Conservation (phyloP, 192 early-diverging fungal genomes). For the Entomortierella lignicola region DNA sequence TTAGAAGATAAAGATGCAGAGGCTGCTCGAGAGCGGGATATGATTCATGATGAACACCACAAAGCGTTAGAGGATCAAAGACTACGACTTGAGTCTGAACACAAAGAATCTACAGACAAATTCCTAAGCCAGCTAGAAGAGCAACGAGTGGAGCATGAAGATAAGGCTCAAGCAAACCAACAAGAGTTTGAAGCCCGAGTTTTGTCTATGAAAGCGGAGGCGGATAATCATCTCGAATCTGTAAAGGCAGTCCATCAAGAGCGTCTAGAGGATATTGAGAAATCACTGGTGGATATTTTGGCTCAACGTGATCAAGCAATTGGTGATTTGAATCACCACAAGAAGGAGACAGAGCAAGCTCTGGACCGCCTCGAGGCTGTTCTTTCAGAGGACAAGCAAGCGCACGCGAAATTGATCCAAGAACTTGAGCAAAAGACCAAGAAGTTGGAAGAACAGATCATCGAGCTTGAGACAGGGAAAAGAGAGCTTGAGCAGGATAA, state of each 20-base stretch:
- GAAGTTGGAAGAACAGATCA: constrained; percentile 16
- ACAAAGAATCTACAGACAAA: constrained; percentile 3
- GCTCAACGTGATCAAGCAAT: constrained; percentile 31
- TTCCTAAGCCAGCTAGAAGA: constrained; percentile 11
- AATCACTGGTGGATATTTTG: neutral
- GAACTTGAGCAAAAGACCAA: constrained; percentile 38
- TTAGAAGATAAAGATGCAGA: neutral
- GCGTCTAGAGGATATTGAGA: constrained; percentile 4
- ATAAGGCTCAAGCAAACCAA: neutral
- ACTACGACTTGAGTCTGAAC: neutral
- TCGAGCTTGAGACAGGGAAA: constrained; percentile 15
- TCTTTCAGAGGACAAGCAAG: constrained; percentile 32
- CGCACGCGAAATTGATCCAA: constrained; percentile 22
- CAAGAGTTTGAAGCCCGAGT: constrained; percentile 2
- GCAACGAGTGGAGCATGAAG: constrained; percentile 7
- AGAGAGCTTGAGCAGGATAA: constrained; percentile 47
- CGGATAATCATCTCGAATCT: neutral
- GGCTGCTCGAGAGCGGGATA: neutral
- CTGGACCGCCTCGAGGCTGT: constrained; percentile 43
- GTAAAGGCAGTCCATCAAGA: neutral
- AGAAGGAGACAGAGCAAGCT: constrained; percentile 38
- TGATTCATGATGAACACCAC: neutral
- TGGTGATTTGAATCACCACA: constrained; percentile 34
- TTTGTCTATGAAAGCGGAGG: neutral
- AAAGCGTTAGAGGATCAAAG: constrained; percentile 13